phyloP scores from a whole-genome alignment of 345 rosid genomes.

The Theobroma cacao region DNA sequence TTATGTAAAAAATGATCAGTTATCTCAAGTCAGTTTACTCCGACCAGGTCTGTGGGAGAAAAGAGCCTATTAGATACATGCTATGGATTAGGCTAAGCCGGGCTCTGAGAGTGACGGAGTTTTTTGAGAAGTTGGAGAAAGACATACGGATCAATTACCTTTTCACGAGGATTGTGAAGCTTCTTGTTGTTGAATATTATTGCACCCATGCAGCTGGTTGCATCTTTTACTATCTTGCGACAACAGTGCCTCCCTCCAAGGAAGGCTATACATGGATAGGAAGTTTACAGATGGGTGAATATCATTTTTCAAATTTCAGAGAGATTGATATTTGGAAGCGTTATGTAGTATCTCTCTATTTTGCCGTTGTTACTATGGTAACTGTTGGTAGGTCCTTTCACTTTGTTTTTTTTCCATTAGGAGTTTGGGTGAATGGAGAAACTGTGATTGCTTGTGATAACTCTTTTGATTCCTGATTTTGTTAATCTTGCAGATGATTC shows the following conservation, averaged over 20 bases:
- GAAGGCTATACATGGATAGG: slow-evolving; percentile 95
- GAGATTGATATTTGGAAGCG: slow-evolving; percentile 75
- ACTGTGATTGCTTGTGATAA: neutral
- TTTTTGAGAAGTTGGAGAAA: slow-evolving; percentile 79
- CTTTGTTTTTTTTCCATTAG: neutral
- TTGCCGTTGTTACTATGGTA: slow-evolving; percentile 88
- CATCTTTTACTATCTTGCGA: slow-evolving; percentile 88
- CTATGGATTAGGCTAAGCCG: slow-evolving; percentile 76
- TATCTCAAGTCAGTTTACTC: neutral
- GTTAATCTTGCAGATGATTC: neutral
- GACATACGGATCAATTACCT: slow-evolving; percentile 80
- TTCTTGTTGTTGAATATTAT: slow-evolving; percentile 78
- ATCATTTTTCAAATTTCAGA: slow-evolving; percentile 55
- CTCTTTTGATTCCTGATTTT: neutral
- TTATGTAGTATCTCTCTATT: slow-evolving; percentile 70
- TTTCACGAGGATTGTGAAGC: slow-evolving; percentile 75
- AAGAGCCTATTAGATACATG: slow-evolving; percentile 72
- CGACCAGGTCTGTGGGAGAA: slow-evolving; percentile 51
- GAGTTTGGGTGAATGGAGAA: neutral
- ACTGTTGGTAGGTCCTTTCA: slow-evolving; percentile 59
- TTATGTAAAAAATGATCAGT: neutral
- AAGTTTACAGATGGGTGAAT: slow-evolving; percentile 79
- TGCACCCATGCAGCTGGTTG: slow-evolving; percentile 96
- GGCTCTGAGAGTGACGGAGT: slow-evolving; percentile 49
- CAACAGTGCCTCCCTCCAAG: slow-evolving; percentile 65